Evolutionary conservation across 1,139 yeast species (phyloP).

Genomic region (Candida dubliniensis): DNA sequence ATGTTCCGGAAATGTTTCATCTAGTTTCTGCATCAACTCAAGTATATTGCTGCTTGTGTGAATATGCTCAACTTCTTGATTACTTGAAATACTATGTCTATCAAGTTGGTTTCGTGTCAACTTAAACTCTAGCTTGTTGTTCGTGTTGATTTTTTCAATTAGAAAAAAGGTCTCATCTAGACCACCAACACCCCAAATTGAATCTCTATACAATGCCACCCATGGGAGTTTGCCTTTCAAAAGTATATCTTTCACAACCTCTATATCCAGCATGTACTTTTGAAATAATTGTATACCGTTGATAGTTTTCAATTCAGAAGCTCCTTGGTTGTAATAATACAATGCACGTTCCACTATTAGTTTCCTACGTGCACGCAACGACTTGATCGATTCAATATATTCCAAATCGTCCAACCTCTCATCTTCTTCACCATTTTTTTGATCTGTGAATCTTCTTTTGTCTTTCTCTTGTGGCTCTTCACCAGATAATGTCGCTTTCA

Average conservation of each 20-base stretch:
- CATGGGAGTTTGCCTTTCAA: slow-evolving; percentile 22
- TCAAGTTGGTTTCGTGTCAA: slow-evolving; percentile 18
- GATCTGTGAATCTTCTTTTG: slow-evolving; percentile 27
- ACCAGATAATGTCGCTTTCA: slow-evolving; percentile 60
- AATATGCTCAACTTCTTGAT: slow-evolving; percentile 5
- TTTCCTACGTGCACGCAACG: slow-evolving; percentile 14
- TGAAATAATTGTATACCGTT: slow-evolving; percentile 41
- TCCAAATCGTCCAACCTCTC: slow-evolving; percentile 13
- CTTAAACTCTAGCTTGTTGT: slow-evolving; percentile 15
- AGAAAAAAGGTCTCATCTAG: slow-evolving; percentile 18
- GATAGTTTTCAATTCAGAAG: slow-evolving; percentile 26
- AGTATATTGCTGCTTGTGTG: neutral
- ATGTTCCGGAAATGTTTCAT: neutral
- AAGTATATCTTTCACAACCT: slow-evolving; percentile 15
- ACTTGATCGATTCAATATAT: slow-evolving; percentile 16
- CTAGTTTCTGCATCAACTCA: neutral
- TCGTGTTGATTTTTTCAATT: slow-evolving; percentile 14
- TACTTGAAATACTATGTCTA: slow-evolving; percentile 5
- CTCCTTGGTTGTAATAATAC: slow-evolving; percentile 10
- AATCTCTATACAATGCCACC: slow-evolving; percentile 30
- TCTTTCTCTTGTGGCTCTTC: slow-evolving; percentile 30
- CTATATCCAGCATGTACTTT: slow-evolving; percentile 35
- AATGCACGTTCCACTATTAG: slow-evolving; percentile 15
- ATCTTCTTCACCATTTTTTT: slow-evolving; percentile 16
- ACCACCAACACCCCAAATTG: slow-evolving; percentile 32